These are phyloP conservation scores for Isabelozyma heimii DNA, from an alignment of 805 yeast species.

Conservation along the genomic window DNA sequence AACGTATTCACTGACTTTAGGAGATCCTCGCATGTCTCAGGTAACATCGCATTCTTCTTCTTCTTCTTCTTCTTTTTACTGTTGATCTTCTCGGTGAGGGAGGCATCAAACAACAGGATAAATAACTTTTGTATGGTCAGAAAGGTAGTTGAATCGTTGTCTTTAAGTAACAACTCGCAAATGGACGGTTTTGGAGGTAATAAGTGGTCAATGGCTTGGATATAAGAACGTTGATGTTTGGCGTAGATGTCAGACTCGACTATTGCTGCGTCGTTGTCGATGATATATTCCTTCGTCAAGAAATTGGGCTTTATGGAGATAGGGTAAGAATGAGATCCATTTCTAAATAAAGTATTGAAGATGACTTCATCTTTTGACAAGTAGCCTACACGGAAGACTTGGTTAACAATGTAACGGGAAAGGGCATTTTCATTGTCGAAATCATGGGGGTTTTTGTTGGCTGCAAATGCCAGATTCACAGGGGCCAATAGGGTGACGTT, in stretches of 20 bases:
- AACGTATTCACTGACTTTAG: constrained; percentile 24
- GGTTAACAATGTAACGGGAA: constrained; percentile 32
- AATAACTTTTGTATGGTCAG: constrained; percentile 26
- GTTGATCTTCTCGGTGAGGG: constrained; percentile 1
- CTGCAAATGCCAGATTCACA: constrained; percentile 68
- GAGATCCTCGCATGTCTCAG: constrained; percentile 25
- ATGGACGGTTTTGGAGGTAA: constrained; percentile 34
- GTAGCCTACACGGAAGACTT: constrained; percentile 29
- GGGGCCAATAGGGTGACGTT: constrained; percentile 82
- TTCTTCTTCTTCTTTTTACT: constrained; percentile 6
- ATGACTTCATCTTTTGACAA: constrained; percentile 21
- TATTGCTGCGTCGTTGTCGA: constrained; percentile 47
- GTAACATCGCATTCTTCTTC: constrained; percentile 6
- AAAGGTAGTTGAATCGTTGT: constrained; percentile 16
- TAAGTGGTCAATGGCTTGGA: constrained; percentile 59
- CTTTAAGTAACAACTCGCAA: constrained; percentile 38
- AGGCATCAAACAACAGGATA: constrained; percentile 19
- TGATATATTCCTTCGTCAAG: constrained; percentile 26
- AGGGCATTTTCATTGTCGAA: constrained; percentile 9
- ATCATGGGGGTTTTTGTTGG: constrained; percentile 3
- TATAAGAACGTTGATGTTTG: constrained; percentile 58
- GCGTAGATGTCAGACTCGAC: constrained; percentile 60
- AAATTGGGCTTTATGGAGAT: constrained; percentile 22
- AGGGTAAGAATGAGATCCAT: constrained; percentile 15
- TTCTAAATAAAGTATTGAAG: constrained; percentile 27